phyloP scores from a whole-genome alignment of 2,329 filamentous ascomycete genomes.

The Sclerotinia trifoliorum region DNA sequence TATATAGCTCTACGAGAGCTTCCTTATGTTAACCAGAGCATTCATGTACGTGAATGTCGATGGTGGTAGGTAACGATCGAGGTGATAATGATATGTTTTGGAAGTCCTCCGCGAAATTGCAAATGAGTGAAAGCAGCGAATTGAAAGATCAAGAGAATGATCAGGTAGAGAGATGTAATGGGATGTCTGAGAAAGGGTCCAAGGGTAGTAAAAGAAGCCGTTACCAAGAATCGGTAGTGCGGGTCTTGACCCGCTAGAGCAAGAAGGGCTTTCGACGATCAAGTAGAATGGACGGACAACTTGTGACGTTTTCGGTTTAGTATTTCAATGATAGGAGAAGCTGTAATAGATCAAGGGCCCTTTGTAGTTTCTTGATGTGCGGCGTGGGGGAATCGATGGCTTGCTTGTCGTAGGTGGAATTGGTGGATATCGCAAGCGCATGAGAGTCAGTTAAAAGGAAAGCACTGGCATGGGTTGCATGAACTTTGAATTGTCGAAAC shows the following conservation, averaged over 20 bases:
- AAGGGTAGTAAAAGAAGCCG: slow-evolving; percentile 24
- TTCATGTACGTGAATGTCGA: slow-evolving; percentile 34
- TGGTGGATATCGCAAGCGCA: slow-evolving; percentile 29
- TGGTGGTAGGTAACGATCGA: slow-evolving; percentile 23
- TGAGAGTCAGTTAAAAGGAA: slow-evolving; percentile 27
- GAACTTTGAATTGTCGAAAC: slow-evolving; percentile 25
- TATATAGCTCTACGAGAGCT: slow-evolving; percentile 39
- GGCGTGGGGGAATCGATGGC: slow-evolving; percentile 22
- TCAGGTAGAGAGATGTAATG: slow-evolving; percentile 28
- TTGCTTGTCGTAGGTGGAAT: slow-evolving; percentile 27
- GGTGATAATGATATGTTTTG: slow-evolving; percentile 24
- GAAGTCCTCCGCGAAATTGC: slow-evolving; percentile 24
- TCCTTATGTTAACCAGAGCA: slow-evolving; percentile 37
- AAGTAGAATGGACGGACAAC: slow-evolving; percentile 15
- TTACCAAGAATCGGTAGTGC: slow-evolving; percentile 37
- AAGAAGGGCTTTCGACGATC: slow-evolving; percentile 22
- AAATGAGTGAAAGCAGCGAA: slow-evolving; percentile 28
- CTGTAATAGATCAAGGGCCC: slow-evolving; percentile 9
- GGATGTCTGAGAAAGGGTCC: slow-evolving; percentile 28
- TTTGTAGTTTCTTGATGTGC: slow-evolving; percentile 5
- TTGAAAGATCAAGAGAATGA: slow-evolving; percentile 25
- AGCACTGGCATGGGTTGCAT: slow-evolving; percentile 30
- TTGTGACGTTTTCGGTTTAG: slow-evolving; percentile 21
- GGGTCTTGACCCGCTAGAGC: slow-evolving; percentile 32
- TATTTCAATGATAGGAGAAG: slow-evolving; percentile 23